Evolutionary conservation across 164 flowering plant species (phyloP), one percentile per base, ranked within the genome.

Genomic region (Vitis vinifera): DNA sequence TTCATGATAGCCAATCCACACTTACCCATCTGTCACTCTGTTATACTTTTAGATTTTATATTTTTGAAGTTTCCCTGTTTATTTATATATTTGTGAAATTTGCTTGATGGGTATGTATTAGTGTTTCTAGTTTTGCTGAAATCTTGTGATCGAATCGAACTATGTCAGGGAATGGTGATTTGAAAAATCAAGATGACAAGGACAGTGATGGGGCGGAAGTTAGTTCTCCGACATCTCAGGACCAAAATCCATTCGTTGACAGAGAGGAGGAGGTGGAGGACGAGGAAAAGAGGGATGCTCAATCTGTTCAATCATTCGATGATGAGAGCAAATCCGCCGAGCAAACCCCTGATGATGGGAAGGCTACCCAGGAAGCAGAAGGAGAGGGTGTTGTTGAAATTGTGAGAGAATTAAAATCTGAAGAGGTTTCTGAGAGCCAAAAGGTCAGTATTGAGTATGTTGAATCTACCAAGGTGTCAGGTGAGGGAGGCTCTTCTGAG

Each of bases 181-280:
- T 71, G 67, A 84, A 69, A 59, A 62, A 71, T 53, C 80, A 79
- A 52, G 84, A 83, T 69, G 86, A 81, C 61, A 83, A 76, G 51
- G 86, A 78, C 10, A 80, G 82, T 70, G 87, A 85, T 30, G 76
- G 76, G 47, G 81, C 83, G 51, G 83, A 79, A 23, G 66, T 68
- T 60, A 66, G 69, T 63, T 82, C 85, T 17, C 84, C 87, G 30
- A 60, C 77, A 27, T 77, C 80, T 4, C 83, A 74, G 59, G 80
- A 81, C 55, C 71, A 70, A 11, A 55, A 67, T 31, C 67, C 68
- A 9, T 73, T 75, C 15, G 48, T 13, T 23, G 68, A 72, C 63
- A 74, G 59, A 3, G 73, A 55, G 69, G 76, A 60, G 51, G 77
- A 67, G 27, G 70, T 65, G 58, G 76, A 51, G 19, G 77, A 51